Evolutionary conservation across 208 protist species (phyloP), one percentile per base, ranked within the genome.

Genomic region (Trypanosoma mega): DNA sequence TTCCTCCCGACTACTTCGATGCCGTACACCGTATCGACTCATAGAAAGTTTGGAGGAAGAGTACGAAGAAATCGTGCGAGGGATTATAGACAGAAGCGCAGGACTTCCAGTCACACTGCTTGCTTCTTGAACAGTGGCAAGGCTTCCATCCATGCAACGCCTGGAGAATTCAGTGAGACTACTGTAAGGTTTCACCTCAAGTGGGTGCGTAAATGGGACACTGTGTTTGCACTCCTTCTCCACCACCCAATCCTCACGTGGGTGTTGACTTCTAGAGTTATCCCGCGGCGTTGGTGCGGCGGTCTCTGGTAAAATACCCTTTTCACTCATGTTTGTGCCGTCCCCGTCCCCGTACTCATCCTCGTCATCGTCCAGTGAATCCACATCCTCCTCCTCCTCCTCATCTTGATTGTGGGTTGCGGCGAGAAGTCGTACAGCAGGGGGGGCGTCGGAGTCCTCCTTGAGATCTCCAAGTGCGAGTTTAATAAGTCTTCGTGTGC

Each of bases 381-480:
- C n/a, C n/a, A n/a, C n/a, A n/a, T n/a, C n/a, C n/a, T n/a, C n/a
- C n/a, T n/a, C n/a, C n/a, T n/a, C n/a, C n/a, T n/a, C n/a, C n/a
- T n/a, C n/a, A n/a, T n/a, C n/a, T n/a, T n/a, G 46, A 14, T 16
- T 11, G 20, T 16, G 12, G 12, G 43, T 33, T 3, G 5, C n/a
- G 9, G 34, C 26, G 21, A 64, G 34, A 24, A 44, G 34, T 6
- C 50, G 60, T 0, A 66, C 26, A 7, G 60, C 60, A 14, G 60
- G 60, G 18, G 60, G 60, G 18, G 60, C 60, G 23, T 66, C 60
- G n/a, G 49, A 56, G 29, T 66, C 47, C 23, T 49, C 39, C 33
- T 21, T 37, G 12, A 66, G 39, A 27, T 66, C 60, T 1, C 23
- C 45, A 0, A 66, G 27, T 2, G 30, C 18, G 27, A 20, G 37